Evolutionary conservation across 805 yeast species (phyloP).

Genomic region (Saccharomyces paradoxus): DNA sequence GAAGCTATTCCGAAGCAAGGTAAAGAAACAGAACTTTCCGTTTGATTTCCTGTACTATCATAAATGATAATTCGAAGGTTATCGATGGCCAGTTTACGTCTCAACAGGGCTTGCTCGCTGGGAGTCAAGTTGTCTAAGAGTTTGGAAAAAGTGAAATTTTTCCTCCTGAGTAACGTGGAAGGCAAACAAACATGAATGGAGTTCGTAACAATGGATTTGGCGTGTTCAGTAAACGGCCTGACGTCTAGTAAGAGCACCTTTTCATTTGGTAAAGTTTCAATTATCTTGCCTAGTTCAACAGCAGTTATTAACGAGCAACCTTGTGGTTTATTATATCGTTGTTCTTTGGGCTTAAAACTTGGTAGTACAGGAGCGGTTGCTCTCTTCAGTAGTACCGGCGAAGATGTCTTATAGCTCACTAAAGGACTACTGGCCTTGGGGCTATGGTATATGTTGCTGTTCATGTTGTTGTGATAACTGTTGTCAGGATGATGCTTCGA

Average conservation of each 20-base stretch:
- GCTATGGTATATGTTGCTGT: not conserved
- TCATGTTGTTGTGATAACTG: not conserved
- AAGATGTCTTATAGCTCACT: not conserved
- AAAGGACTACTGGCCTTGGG: not conserved
- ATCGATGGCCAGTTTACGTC: conserved; percentile 5
- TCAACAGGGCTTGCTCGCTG: conserved; percentile 32
- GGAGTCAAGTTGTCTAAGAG: conserved; percentile 54
- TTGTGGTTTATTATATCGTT: conserved; percentile 17
- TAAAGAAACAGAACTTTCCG: conserved; percentile 19
- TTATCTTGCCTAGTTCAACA: conserved; percentile 13
- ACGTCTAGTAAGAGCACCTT: conserved; percentile 42
- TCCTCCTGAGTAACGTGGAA: conserved; percentile 74
- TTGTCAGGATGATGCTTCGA: not conserved
- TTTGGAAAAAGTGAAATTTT: conserved; percentile 56
- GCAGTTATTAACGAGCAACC: conserved; percentile 15
- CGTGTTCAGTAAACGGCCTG: conserved; percentile 70
- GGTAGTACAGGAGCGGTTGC: conserved; percentile 15
- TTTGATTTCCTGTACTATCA: conserved; percentile 19
- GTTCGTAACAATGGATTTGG: conserved; percentile 45
- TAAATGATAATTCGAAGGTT: conserved; percentile 19
- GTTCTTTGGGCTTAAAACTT: conserved; percentile 20
- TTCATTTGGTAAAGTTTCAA: conserved; percentile 1
- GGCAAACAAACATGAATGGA: conserved; percentile 80
- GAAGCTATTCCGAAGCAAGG: conserved; percentile 23
- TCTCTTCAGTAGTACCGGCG: conserved; percentile 8